A percentile compares a stretch with the other conserved stretches of the same genome.
phyloP scores from a whole-genome alignment of 495 filamentous ascomycete genomes.

The Neurospora sp. region DNA sequence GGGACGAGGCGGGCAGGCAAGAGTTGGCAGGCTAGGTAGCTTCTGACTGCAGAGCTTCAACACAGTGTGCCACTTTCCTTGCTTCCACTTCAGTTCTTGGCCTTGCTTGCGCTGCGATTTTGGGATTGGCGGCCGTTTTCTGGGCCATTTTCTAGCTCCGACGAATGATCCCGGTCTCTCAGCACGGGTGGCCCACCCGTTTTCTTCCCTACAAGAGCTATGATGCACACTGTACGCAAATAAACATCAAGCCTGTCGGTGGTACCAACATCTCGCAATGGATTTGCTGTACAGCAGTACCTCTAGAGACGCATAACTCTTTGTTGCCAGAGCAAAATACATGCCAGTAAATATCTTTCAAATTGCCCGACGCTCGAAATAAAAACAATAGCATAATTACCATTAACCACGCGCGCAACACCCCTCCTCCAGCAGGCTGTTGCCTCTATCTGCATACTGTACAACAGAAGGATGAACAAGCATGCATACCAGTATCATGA shows the following conservation, averaged over 20 bases:
- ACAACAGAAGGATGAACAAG: conserved; percentile 18
- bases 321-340: neutral
- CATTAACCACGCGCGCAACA: neutral
- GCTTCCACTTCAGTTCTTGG: neutral
- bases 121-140: neutral
- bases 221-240: neutral
- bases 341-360: neutral
- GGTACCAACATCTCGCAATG: neutral
- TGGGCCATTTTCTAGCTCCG: neutral
- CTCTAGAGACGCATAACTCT: neutral
- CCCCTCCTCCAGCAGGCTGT: conserved; percentile 16
- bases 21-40: neutral
- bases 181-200: neutral
- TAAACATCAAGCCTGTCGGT: neutral
- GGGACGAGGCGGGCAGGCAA: conserved; percentile 14
- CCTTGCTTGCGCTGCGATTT: neutral
- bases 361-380: neutral
- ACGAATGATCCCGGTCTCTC: neutral
- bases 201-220: neutral
- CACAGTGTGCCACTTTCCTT: neutral
- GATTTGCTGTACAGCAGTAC: neutral
- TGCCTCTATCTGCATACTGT: conserved; percentile 29
- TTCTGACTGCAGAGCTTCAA: neutral
- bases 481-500: conserved; percentile 1
- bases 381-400: neutral